Base-by-base conservation (phyloP, 2,329 filamentous ascomycete genomes). In the Colletotrichum lentis region DNA sequence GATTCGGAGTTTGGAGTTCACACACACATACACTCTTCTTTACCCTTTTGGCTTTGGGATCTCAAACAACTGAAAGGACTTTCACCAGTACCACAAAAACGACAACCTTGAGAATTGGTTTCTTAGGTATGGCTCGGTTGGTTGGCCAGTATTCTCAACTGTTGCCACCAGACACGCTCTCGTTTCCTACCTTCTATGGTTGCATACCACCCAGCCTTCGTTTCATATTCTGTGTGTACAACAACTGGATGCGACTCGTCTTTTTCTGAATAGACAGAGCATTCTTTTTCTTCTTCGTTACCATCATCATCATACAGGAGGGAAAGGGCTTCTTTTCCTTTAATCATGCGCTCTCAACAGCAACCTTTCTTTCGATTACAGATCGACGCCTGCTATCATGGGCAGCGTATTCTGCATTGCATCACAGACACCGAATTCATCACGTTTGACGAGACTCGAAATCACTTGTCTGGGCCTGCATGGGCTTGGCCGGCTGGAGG, bases 1-100 rank as follows among this genome's bases (percentile, higher is more conserved):
- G 67, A 69, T 59, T 55, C 11, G 69, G 69, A 65, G 69, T 70
- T 69, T 66, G 69, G 66, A 69, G 62, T 70, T 70, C 18, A 54
- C 31, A 62, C 37, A 57, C 50, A 37, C 12, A 31, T 27, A 54
- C 62, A 16, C 14, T 60, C 61, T 63, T 69, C 43, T 59, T 50
- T 46, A 49, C 39, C 55, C 43, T 69, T 69, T 67, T 52, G 46
- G 37, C 52, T 47, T 49, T 43, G 53, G 46, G 47, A 58, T 57
- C 57, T 46, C 31, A 14, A 67, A 67, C 58, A 67, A 56, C 43
- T 18, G 43, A 59, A 63, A 54, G 41, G 53, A 59, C 58, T 62
- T 54, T 49, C 52, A 50, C 52, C 35, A 62, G 57, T 67, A 58
- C 46, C 35, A 57, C 58, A 62, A 57, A 67, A 67, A 69, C 53